phyloP scores from a whole-genome alignment of 179 eudicot genomes.

The Silene coronaria region DNA sequence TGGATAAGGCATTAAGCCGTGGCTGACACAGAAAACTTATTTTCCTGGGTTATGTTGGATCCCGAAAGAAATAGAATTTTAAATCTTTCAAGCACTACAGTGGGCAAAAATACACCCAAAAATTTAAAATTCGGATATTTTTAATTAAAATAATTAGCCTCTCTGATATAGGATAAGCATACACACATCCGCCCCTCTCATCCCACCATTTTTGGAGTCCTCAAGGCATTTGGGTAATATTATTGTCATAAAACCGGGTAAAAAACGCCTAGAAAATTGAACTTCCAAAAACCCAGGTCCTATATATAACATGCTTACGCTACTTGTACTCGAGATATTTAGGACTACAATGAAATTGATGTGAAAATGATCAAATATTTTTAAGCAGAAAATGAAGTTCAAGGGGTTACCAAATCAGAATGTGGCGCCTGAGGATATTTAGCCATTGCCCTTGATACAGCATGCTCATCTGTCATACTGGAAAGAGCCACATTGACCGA shows the following conservation, averaged over 20 bases:
- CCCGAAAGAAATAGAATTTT: too few relatives aligned
- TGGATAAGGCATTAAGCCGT: neutral
- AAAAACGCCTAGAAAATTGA: neutral
- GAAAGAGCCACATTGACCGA: constrained; percentile 45
- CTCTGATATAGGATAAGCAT: neutral
- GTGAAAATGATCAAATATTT: neutral
- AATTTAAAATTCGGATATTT: too few relatives aligned
- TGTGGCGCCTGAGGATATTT: constrained; percentile 66
- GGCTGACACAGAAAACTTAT: neutral
- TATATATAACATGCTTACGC: neutral
- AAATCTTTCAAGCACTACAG: too few relatives aligned
- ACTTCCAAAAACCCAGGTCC: neutral
- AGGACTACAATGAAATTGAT: constrained; percentile 4
- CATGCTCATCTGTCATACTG: constrained; percentile 58
- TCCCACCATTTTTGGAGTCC: neutral
- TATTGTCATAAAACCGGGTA: neutral
- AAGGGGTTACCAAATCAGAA: constrained; percentile 61
- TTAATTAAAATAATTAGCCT: neutral
- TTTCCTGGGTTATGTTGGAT: neutral
- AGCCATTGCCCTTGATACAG: constrained; percentile 67
- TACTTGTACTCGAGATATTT: neutral
- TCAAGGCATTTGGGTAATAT: neutral
- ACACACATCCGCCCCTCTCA: neutral
- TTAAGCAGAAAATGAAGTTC: neutral
- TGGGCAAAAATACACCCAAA: too few relatives aligned